Percentiles rank a stretch among this genome's conserved stretches.
These are phyloP conservation scores for Geranium brycei DNA, from an alignment of 345 rosid genomes.

Conservation along the genomic window DNA sequence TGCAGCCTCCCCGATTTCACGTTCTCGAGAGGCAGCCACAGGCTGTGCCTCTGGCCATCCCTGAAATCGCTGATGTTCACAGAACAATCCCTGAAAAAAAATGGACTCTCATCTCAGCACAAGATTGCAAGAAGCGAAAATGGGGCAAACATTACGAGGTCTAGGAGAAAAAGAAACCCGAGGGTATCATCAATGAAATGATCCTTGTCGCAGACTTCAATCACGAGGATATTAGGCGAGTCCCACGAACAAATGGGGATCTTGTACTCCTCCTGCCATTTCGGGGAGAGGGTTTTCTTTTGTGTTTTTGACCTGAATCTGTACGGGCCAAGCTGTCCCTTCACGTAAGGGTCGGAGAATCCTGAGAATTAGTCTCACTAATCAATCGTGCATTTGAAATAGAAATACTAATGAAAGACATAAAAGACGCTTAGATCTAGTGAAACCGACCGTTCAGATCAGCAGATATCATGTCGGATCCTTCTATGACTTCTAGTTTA, in stretches of 20 bases:
- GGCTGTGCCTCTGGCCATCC: conserved; percentile 63
- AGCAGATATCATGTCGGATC: conserved; percentile 66
- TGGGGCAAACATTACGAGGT: not conserved
- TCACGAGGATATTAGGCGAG: conserved; percentile 36
- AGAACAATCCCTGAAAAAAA: conserved; percentile 39
- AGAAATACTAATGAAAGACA: not conserved
- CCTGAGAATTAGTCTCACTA: conserved; percentile 35
- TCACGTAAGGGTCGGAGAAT: conserved; percentile 90
- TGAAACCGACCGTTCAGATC: conserved; percentile 62
- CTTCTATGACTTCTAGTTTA: conserved; percentile 78
- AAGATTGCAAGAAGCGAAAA: not conserved
- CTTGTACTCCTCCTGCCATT: conserved; percentile 85
- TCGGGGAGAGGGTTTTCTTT: conserved; percentile 66
- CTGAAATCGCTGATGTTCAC: conserved; percentile 44
- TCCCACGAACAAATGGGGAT: conserved; percentile 84
- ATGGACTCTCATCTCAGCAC: not conserved
- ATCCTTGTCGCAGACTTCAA: conserved; percentile 87
- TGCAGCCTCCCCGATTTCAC: conserved; percentile 79
- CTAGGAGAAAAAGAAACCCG: conserved; percentile 41
- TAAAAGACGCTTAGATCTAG: not conserved
- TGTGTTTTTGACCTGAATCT: conserved; percentile 62
- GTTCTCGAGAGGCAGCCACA: conserved; percentile 76
- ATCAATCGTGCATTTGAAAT: not conserved
- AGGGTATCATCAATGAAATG: conserved; percentile 68
- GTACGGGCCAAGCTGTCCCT: conserved; percentile 76